phyloP scores from a whole-genome alignment of 371 early-diverging fungal species.

The Mucor circinelloides region DNA sequence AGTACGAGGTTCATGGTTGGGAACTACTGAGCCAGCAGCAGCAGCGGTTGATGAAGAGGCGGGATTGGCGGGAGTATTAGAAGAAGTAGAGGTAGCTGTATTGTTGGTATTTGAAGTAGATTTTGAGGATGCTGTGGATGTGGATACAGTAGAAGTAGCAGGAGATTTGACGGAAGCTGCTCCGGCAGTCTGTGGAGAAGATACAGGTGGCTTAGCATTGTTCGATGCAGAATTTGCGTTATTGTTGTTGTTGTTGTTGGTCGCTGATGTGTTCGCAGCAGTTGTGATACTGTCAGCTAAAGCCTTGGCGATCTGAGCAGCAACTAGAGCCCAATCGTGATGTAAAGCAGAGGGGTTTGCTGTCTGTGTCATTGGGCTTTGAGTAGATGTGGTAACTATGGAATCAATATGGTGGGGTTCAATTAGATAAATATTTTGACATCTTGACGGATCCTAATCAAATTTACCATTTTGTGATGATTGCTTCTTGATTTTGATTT shows the following conservation, averaged over 20 bases:
- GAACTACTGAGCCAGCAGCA: conserved; percentile 14
- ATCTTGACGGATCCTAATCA: background rate
- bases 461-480: conserved; percentile 3
- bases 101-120: background rate
- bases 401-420: background rate
- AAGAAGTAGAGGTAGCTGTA: background rate
- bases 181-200: background rate
- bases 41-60: background rate
- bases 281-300: conserved; percentile 24
- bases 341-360: conserved; percentile 15
- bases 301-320: conserved; percentile 33
- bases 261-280: background rate
- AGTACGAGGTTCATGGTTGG: conserved; percentile 30
- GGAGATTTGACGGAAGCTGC: conserved; percentile 7
- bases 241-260: conserved; percentile 3
- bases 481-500: conserved; percentile 30
- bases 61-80: conserved; percentile 2
- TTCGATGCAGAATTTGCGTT: background rate
- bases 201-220: conserved; percentile 12
- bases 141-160: background rate
- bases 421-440: conserved; percentile 8
- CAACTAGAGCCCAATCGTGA: conserved; percentile 30
- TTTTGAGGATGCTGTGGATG: background rate
- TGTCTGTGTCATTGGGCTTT: conserved; percentile 9
- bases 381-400: background rate